Evolutionary conservation across 2,329 filamentous ascomycete genomes (phyloP).

Genomic region (Dactylellina parvicollis): DNA sequence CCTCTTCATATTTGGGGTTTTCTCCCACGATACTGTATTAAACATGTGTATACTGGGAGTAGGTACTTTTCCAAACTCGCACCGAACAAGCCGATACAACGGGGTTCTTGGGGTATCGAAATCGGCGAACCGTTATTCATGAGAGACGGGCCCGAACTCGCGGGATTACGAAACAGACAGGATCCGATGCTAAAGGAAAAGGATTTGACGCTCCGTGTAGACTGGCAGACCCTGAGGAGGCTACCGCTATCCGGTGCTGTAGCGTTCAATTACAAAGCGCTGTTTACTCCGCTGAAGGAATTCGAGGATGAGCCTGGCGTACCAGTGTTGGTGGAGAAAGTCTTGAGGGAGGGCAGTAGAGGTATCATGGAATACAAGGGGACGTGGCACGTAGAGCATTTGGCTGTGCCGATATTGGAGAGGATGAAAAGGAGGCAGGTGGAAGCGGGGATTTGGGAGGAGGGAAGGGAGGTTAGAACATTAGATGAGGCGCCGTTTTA

Average conservation of each 20-base stretch:
- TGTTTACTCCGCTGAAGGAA: constrained; percentile 78
- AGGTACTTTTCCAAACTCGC: constrained; percentile 85
- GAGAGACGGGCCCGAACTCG: constrained; percentile 73
- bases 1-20: not conserved
- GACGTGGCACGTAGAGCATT: constrained; percentile 81
- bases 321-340: constrained; percentile 73
- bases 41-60: not conserved
- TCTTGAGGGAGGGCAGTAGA: constrained; percentile 76
- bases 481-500: constrained; percentile 80
- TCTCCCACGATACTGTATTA: not conserved
- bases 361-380: constrained; percentile 80
- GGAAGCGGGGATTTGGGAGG: constrained; percentile 69
- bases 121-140: constrained; percentile 78
- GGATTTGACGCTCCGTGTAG: constrained; percentile 76
- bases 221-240: constrained; percentile 87
- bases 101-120: constrained; percentile 85
- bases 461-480: constrained; percentile 74
- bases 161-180: constrained; percentile 68
- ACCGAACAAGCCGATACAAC: constrained; percentile 78
- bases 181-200: constrained; percentile 67
- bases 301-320: constrained; percentile 78
- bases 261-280: constrained; percentile 87
- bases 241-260: constrained; percentile 78
- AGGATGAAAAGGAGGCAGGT: constrained; percentile 74
- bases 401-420: constrained; percentile 73